These are phyloP conservation scores for Colletotrichum tropicale DNA, from an alignment of 2,329 filamentous ascomycete genomes.

Conservation along the genomic window DNA sequence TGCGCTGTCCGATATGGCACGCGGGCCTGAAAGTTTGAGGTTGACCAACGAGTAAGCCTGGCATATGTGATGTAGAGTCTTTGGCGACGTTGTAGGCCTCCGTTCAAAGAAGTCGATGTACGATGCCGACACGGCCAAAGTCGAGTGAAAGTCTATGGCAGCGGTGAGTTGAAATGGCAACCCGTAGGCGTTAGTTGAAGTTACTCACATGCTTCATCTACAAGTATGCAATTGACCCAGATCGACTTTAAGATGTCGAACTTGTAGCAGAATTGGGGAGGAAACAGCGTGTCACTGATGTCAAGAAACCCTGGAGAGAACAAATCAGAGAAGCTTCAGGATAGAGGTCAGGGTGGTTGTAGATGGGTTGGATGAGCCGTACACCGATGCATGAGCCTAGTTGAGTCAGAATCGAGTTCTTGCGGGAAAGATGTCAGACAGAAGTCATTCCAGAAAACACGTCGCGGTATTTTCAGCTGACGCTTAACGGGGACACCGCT, in stretches of 20 bases:
- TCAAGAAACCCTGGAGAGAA: not conserved
- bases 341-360: not conserved
- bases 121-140: not conserved
- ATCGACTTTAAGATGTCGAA: not conserved
- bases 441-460: slow-evolving; percentile 1
- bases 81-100: not conserved
- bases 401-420: not conserved
- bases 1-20: not conserved
- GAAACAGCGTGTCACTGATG: not conserved
- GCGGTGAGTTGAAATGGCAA: not conserved
- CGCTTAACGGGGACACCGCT: not conserved
- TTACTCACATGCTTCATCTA: not conserved
- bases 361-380: not conserved
- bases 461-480: slow-evolving; percentile 2
- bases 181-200: not conserved
- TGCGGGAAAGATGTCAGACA: not conserved
- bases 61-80: not conserved
- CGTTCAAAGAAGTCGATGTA: not conserved
- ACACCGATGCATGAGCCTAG: not conserved
- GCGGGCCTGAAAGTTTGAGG: not conserved
- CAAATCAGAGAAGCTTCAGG: not conserved
- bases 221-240: not conserved
- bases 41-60: not conserved
- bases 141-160: not conserved
- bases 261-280: not conserved